phyloP scores from a whole-genome alignment of 305 asterid species.

The Ilex paraguariensis region DNA sequence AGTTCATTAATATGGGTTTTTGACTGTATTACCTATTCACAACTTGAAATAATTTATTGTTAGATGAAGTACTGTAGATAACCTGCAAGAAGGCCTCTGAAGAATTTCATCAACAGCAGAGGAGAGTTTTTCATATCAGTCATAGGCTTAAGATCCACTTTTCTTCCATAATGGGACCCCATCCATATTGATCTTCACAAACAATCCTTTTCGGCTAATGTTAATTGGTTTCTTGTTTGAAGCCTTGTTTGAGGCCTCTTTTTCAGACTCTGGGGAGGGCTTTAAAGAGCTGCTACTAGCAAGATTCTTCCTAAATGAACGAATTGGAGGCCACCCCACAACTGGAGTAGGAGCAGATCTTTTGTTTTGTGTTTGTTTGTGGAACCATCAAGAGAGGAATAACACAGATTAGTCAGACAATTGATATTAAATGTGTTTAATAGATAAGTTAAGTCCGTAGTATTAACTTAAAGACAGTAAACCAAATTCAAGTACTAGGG shows the following conservation, averaged over 20 bases:
- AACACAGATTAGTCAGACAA: no score
- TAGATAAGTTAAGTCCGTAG: no score
- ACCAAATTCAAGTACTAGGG: no score
- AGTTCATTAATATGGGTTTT: no score
- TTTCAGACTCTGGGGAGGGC: conserved; percentile 31
- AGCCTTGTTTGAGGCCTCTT: conserved; percentile 26
- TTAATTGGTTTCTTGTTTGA: conserved; percentile 31
- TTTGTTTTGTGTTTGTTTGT: not conserved
- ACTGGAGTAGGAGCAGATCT: conserved; percentile 78
- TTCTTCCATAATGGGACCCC: conserved; percentile 86
- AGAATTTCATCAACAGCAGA: conserved; percentile 67
- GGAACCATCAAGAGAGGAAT: not conserved
- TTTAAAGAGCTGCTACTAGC: conserved; percentile 45
- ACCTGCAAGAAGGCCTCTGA: conserved; percentile 88
- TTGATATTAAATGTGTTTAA: no score
- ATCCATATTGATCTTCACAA: conserved; percentile 95
- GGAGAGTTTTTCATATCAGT: conserved; percentile 70
- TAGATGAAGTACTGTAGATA: not conserved
- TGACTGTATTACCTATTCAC: no score
- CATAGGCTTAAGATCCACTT: conserved; percentile 68
- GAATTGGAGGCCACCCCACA: conserved; percentile 89
- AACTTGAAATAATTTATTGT: no score
- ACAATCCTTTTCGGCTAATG: conserved; percentile 40
- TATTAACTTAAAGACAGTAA: no score
- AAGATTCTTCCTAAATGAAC: conserved; percentile 65